Percentiles rank a stretch among this genome's conserved stretches.
Evolutionary conservation across 768 basidiomycete genomes (phyloP).

Genomic region (Amanita pseudoporphyria): DNA sequence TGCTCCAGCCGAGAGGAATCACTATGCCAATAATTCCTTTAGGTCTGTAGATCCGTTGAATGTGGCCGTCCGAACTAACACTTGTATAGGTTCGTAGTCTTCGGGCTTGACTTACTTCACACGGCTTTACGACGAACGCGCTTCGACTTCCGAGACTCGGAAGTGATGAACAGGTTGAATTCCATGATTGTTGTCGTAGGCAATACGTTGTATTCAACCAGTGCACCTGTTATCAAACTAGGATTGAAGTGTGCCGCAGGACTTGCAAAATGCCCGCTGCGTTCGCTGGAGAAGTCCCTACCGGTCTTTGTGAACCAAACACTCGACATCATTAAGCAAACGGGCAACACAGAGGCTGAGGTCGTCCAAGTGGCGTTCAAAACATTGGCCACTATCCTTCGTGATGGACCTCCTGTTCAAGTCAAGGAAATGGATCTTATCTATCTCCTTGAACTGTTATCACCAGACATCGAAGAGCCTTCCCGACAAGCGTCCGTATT

Average conservation of each 20-base stretch:
- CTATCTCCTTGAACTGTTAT: constrained; percentile 75
- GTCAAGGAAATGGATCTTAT: constrained; percentile 86
- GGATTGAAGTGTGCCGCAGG: constrained; percentile 75
- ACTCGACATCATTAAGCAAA: constrained; percentile 70
- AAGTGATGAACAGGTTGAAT: constrained; percentile 75
- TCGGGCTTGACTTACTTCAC: constrained; percentile 87
- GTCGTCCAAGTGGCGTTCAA: constrained; percentile 83
- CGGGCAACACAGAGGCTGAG: constrained; percentile 85
- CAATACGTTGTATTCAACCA: constrained; percentile 83
- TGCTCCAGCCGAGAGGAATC: constrained; percentile 40
- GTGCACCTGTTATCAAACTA: constrained; percentile 60
- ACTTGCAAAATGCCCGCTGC: constrained; percentile 78
- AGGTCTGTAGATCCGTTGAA: constrained; percentile 37
- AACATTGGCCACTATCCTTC: constrained; percentile 77
- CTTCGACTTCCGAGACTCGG: constrained; percentile 72
- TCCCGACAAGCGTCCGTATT: constrained; percentile 81
- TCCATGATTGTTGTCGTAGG: constrained; percentile 83
- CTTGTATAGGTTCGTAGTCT: constrained; percentile 63
- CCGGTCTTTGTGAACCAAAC: constrained; percentile 81
- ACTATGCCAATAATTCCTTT: constrained; percentile 82
- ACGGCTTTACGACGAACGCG: constrained; percentile 79
- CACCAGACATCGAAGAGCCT: constrained; percentile 88
- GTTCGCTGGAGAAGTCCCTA: constrained; percentile 61
- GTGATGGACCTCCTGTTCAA: constrained; percentile 75
- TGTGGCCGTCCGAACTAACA: background rate